These are phyloP conservation scores for Aphanomyces invadans DNA, from an alignment of 352 stramenopile genomes.

Conservation along the genomic window DNA sequence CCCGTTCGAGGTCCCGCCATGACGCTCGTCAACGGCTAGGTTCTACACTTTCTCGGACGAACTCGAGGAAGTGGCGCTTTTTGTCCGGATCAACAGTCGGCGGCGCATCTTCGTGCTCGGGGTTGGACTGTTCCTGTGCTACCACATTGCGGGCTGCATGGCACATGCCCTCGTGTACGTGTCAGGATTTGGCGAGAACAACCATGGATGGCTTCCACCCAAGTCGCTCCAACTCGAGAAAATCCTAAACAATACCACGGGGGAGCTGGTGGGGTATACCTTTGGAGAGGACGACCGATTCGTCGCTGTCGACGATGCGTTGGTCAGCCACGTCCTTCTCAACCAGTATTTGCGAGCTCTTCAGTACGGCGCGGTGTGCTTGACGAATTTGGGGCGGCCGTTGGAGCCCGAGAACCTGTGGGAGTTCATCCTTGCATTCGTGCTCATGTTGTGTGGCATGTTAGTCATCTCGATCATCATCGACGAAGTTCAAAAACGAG, in stretches of 20 bases:
- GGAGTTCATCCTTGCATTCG: slow-evolving; percentile 42
- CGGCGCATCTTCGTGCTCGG: slow-evolving; percentile 17
- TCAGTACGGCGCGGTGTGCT: slow-evolving; percentile 19
- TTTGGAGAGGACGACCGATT: background rate
- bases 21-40: no score
- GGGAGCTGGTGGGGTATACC: background rate
- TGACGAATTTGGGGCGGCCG: slow-evolving; percentile 20
- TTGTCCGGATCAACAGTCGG: slow-evolving; percentile 18
- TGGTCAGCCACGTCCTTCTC: background rate
- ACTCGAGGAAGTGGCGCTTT: slow-evolving; percentile 19
- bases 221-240: background rate
- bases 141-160: slow-evolving; percentile 20
- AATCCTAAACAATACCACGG: background rate
- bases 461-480: slow-evolving; percentile 65
- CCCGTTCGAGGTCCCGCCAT: no score
- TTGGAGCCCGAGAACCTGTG: slow-evolving; percentile 45
- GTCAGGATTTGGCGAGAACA: background rate
- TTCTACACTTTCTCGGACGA: background rate
- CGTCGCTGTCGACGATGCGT: slow-evolving; percentile 10
- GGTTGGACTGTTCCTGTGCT: slow-evolving; percentile 14
- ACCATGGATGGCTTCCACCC: slow-evolving; percentile 19
- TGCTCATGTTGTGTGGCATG: slow-evolving; percentile 68
- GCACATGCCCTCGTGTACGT: slow-evolving; percentile 12
- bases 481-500: slow-evolving; percentile 68
- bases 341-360: background rate